Conservation (phyloP, 169 alveolate genomes). For the Plasmodium fragile region DNA sequence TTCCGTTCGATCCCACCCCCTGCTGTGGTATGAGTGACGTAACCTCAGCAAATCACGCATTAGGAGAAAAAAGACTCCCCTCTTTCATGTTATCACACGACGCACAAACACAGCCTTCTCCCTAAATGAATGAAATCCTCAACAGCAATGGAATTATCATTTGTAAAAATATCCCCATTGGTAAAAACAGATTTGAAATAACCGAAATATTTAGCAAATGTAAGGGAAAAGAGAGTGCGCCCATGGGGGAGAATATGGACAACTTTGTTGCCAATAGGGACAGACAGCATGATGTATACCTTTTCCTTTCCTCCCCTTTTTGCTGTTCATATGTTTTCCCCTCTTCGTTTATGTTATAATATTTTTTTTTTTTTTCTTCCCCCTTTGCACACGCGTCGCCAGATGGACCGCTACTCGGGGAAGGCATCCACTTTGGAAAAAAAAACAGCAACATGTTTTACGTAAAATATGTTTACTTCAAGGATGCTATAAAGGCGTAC, state of each 20-base stretch:
- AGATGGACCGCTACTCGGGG: conserved; percentile 64
- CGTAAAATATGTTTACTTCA: conserved; percentile 40
- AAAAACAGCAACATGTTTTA: conserved; percentile 46
- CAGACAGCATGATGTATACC: neutral
- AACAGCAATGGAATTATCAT: conserved; percentile 47
- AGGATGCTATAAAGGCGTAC: conserved; percentile 69
- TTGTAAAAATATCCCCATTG: conserved; percentile 39
- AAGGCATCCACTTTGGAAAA: conserved; percentile 63
- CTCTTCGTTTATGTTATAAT: neutral
- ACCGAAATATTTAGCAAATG: conserved; percentile 69
- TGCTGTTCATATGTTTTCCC: neutral
- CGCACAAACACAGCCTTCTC: neutral
- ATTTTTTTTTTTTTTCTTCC: neutral
- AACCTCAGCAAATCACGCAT: neutral
- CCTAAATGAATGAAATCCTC: conserved; percentile 49
- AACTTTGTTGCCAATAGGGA: neutral
- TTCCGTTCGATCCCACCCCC: neutral
- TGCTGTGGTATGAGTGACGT: too few relatives aligned
- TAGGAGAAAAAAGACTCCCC: neutral
- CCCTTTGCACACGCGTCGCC: neutral
- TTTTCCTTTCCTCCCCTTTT: neutral
- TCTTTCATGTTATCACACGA: neutral
- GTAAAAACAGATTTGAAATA: conserved; percentile 49
- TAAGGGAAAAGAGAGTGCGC: neutral
- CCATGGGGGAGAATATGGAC: neutral